phyloP scores from a whole-genome alignment of 768 basidiomycete genomes.

The Russula sp. region DNA sequence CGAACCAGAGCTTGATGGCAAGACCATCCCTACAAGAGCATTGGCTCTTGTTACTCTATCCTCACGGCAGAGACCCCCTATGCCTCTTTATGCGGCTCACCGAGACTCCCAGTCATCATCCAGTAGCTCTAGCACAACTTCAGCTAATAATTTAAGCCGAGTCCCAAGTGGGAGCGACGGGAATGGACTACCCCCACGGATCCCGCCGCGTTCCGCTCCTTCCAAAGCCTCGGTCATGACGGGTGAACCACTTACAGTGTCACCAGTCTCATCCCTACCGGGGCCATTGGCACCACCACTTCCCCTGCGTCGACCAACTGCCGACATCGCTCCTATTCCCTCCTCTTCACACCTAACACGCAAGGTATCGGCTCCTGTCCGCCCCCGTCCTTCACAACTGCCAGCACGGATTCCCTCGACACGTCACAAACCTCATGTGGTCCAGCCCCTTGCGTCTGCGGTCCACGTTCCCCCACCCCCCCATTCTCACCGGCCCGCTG shows the following conservation, averaged over 20 bases:
- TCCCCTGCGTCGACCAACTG: constrained; percentile 5
- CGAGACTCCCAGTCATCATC: constrained; percentile 4
- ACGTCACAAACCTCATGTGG: not conserved
- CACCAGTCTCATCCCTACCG: constrained; percentile 5
- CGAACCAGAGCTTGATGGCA: constrained; percentile 1
- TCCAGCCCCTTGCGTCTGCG: not conserved
- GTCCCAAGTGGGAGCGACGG: constrained; percentile 11
- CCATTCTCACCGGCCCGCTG: not conserved
- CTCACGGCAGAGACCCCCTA: not conserved
- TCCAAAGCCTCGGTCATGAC: not conserved
- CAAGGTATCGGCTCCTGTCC: constrained; percentile 6
- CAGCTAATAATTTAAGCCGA: constrained; percentile 1
- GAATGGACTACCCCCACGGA: constrained; percentile 2
- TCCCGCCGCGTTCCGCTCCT: constrained; percentile 3
- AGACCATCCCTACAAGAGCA: not conserved
- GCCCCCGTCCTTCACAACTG: not conserved
- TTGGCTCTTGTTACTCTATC: not conserved
- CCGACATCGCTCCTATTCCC: not conserved
- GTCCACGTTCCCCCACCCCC: not conserved
- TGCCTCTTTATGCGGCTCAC: not conserved
- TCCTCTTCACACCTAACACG: not conserved
- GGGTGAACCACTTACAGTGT: not conserved
- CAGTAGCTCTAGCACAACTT: constrained; percentile 2
- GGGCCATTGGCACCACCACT: constrained; percentile 8
- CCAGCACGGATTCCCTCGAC: constrained; percentile 3